Percentiles rank a stretch among this genome's conserved stretches.
phyloP scores from a whole-genome alignment of 768 basidiomycete genomes.

The Cystobasidium ongulense region DNA sequence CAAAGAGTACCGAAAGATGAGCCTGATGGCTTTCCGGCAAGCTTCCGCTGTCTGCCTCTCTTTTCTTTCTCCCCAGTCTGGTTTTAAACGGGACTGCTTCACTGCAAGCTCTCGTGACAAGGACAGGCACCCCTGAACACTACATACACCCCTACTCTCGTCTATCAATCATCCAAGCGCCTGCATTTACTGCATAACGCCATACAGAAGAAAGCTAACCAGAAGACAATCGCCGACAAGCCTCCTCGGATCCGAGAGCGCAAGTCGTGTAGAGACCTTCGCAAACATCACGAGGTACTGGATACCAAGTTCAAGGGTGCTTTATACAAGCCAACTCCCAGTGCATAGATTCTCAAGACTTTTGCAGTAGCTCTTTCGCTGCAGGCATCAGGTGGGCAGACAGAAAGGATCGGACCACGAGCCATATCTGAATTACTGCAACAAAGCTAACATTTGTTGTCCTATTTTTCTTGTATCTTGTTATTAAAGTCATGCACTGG shows the following conservation, averaged over 20 bases:
- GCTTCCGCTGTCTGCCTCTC: neutral
- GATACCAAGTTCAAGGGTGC: neutral
- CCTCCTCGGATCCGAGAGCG: neutral
- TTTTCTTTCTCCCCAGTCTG: constrained; percentile 19
- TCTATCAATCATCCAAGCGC: neutral
- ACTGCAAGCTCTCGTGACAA: constrained; percentile 19
- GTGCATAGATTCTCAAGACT: neutral
- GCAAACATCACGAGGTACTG: neutral
- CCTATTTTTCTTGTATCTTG: neutral
- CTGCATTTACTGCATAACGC: neutral
- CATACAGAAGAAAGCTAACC: neutral
- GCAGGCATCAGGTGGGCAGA: too few relatives aligned
- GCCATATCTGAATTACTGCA: neutral
- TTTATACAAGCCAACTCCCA: neutral
- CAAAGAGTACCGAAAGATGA: neutral
- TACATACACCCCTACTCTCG: neutral
- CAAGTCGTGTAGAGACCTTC: neutral
- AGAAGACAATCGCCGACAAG: neutral
- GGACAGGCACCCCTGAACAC: neutral
- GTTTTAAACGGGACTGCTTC: constrained; percentile 29
- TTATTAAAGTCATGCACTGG: neutral
- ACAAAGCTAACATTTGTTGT: neutral
- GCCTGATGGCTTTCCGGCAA: neutral
- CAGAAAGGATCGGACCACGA: too few relatives aligned
- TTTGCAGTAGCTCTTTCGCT: neutral